Conservation (phyloP, 108 stramenopile genomes). For the Schizochytrium sp. region DNA sequence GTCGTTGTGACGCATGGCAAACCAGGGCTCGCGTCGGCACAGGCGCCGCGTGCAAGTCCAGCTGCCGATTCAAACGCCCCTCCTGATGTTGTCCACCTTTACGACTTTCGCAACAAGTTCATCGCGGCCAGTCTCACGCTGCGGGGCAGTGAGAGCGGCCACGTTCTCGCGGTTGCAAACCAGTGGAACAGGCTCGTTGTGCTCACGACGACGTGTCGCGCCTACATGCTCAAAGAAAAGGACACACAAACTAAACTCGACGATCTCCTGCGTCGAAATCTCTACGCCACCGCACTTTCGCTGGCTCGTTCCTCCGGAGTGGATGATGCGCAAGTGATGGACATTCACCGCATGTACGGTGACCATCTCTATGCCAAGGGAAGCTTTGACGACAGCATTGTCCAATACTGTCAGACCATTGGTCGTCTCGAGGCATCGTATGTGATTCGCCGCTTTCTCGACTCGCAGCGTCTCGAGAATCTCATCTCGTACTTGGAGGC, state of each 20-base stretch:
- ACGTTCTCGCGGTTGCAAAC: background rate
- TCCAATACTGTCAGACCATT: slow-evolving; percentile 86
- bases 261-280: slow-evolving; percentile 69
- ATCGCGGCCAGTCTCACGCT: background rate
- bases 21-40: slow-evolving; percentile 10
- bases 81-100: background rate
- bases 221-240: slow-evolving; percentile 77
- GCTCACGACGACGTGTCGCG: slow-evolving; percentile 43
- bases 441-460: slow-evolving; percentile 81
- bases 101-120: slow-evolving; percentile 20
- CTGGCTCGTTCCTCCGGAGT: slow-evolving; percentile 51
- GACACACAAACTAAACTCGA: slow-evolving; percentile 73
- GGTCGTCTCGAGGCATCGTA: slow-evolving; percentile 82
- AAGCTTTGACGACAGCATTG: slow-evolving; percentile 73
- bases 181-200: slow-evolving; percentile 20
- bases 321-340: slow-evolving; percentile 64
- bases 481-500: slow-evolving; percentile 77
- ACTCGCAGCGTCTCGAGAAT: slow-evolving; percentile 74
- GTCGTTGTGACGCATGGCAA: slow-evolving; percentile 34
- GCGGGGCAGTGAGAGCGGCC: background rate
- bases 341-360: slow-evolving; percentile 72
- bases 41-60: background rate
- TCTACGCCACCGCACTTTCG: slow-evolving; percentile 79
- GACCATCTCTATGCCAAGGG: slow-evolving; percentile 86
- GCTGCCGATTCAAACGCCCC: background rate